Conservation (phyloP, 2,329 filamentous ascomycete species). For the Colletotrichum eremochloae region DNA sequence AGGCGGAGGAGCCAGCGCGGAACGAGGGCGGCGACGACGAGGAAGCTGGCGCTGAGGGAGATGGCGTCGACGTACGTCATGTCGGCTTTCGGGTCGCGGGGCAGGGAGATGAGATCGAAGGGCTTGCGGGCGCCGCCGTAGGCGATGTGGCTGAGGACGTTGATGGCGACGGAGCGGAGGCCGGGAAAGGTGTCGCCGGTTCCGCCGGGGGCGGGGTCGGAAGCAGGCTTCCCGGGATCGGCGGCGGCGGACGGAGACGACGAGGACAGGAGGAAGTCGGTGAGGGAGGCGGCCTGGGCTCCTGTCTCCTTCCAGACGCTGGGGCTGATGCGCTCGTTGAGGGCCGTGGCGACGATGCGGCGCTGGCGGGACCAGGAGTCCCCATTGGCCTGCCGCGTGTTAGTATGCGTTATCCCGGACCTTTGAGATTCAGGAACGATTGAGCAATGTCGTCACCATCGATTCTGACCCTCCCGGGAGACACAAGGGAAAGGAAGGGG, state of each 20-base stretch:
- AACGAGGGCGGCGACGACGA: constrained; percentile 48
- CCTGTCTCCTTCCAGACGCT: constrained; percentile 52
- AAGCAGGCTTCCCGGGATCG: background rate
- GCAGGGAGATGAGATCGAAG: constrained; percentile 47
- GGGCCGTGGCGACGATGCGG: constrained; percentile 51
- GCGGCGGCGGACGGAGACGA: constrained; percentile 16
- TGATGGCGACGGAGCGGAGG: constrained; percentile 53
- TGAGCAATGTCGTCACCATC: background rate
- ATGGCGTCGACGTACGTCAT: constrained; percentile 52
- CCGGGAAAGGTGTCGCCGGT: constrained; percentile 47
- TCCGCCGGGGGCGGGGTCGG: constrained; percentile 41
- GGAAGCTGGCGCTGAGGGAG: constrained; percentile 47
- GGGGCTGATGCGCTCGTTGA: constrained; percentile 53
- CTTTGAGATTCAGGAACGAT: background rate
- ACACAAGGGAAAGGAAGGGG: background rate
- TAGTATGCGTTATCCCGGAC: background rate
- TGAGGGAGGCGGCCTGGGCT: constrained; percentile 50
- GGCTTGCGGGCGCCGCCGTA: constrained; percentile 50
- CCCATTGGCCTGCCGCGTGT: constrained; percentile 44
- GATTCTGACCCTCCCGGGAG: too few relatives aligned
- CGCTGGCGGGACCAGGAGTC: constrained; percentile 51
- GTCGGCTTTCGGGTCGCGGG: constrained; percentile 28
- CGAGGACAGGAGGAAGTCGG: constrained; percentile 45
- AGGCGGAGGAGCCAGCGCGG: constrained; percentile 46
- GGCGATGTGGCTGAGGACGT: constrained; percentile 53